Evolutionary conservation across 805 yeast species (phyloP).

Genomic region (Komagataella mondaviorum): DNA sequence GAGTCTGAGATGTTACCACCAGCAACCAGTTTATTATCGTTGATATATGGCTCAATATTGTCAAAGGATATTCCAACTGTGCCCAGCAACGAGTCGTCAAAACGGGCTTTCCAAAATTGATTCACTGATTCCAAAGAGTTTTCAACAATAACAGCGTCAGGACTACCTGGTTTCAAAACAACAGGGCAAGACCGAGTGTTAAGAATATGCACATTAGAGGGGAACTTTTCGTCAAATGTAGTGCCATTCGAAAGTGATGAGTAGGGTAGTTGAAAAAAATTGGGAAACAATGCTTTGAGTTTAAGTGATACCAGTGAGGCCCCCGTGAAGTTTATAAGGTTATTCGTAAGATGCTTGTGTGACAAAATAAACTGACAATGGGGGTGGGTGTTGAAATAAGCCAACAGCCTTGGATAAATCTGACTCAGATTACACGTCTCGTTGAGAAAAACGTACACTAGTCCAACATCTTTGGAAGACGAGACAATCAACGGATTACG

Average conservation of each 20-base stretch:
- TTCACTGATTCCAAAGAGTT: background rate
- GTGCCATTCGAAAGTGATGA: background rate
- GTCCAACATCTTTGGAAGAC: slow-evolving; percentile 20
- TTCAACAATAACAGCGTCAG: background rate
- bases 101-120: background rate
- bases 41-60: background rate
- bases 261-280: slow-evolving; percentile 27
- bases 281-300: slow-evolving; percentile 37
- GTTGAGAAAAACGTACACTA: slow-evolving; percentile 73
- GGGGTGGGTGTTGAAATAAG: slow-evolving; percentile 28
- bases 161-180: background rate
- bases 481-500: background rate
- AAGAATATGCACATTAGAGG: background rate
- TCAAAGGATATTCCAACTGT: background rate
- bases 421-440: slow-evolving; percentile 27
- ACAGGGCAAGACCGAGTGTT: background rate
- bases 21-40: background rate
- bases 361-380: slow-evolving; percentile 51
- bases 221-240: background rate
- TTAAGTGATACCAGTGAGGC: slow-evolving; percentile 41
- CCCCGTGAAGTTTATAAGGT: slow-evolving; percentile 43
- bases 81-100: background rate
- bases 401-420: slow-evolving; percentile 36
- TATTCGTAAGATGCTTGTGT: slow-evolving; percentile 53
- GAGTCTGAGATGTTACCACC: background rate